Evolutionary conservation across 768 basidiomycete species (phyloP).

Genomic region (Clavaria fumosa): DNA sequence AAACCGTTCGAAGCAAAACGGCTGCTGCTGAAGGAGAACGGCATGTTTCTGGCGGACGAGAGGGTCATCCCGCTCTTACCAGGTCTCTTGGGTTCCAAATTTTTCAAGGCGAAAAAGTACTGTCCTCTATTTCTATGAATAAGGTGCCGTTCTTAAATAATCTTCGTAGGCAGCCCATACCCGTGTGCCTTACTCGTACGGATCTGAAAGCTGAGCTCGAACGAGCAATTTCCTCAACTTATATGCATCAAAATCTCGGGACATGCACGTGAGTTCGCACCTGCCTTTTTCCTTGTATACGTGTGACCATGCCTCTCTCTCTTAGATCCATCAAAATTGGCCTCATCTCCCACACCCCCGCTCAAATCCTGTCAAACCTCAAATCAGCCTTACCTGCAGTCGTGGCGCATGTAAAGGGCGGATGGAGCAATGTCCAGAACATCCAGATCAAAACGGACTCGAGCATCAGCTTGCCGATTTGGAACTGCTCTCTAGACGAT

Average conservation of each 20-base stretch:
- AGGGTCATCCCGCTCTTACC: constrained; percentile 79
- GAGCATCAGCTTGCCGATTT: constrained; percentile 79
- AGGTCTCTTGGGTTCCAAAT: constrained; percentile 72
- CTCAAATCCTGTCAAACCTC: constrained; percentile 69
- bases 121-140: constrained; percentile 13
- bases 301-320: constrained; percentile 1
- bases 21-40: constrained; percentile 75
- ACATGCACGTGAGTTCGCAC: constrained; percentile 65
- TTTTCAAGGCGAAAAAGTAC: constrained; percentile 93
- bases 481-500: constrained; percentile 61
- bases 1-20: constrained; percentile 72
- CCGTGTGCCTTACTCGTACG: constrained; percentile 77
- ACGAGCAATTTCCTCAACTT: constrained; percentile 83
- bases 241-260: constrained; percentile 90
- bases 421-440: constrained; percentile 85
- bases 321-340: constrained; percentile 74
- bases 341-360: constrained; percentile 50
- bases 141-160: constrained; percentile 6
- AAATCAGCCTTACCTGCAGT: constrained; percentile 63
- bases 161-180: constrained; percentile 71
- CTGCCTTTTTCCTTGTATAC: background rate
- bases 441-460: constrained; percentile 82
- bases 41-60: constrained; percentile 87
- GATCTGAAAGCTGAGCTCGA: constrained; percentile 89
- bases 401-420: constrained; percentile 51